Evolutionary conservation across 495 filamentous ascomycete species (phyloP), one percentile per base, ranked within the genome.

Genomic region (Beverwykella pulmonaria): DNA sequence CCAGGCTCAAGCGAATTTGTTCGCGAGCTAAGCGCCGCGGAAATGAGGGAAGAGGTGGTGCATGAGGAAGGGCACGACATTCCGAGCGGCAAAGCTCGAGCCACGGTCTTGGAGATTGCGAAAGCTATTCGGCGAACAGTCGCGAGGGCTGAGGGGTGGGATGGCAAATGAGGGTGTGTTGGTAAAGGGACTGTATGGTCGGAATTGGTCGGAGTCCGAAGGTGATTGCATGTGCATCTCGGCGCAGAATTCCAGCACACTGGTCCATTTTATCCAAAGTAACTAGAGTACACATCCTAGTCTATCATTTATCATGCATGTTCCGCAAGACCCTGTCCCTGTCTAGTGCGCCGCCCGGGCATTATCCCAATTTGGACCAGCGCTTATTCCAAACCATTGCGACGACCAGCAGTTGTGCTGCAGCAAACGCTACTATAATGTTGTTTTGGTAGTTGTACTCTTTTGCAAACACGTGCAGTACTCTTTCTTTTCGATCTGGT

Each of bases 61-160:
- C 32, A 34, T 5, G 32, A 34, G 32, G 1, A 63, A 75, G n/a
- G n/a, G n/a, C n/a, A n/a, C n/a, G n/a, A n/a, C 15, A 64, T 78
- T 34, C 74, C 75, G 0, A 61, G 67, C 30, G 52, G 65, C 3
- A 69, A 62, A 23, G 69, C 65, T 17, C 59, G 65, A 34, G 69
- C 59, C 0, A 65, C 65, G 17, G 55, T 74, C 8, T 22, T 68
- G 26, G 69, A 53, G 34, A 47, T 47, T 25, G 65, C 59, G 4
- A 57, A 59, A 53, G 61, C 50, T 19, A 70, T 72, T 46, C 61
- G 67, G 27, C 54, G 62, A 29, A 67, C 67, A 17, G 22, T 72
- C 5, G 67, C 53, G 19, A 65, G 59, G 47, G 67, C 62, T 47
- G 47, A 50, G 26, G 49, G 25, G 17, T 53, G 20, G 22, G 25